Evolutionary conservation across 768 basidiomycete species (phyloP), one percentile per base, ranked within the genome.

Genomic region (Russula dissimulans): DNA sequence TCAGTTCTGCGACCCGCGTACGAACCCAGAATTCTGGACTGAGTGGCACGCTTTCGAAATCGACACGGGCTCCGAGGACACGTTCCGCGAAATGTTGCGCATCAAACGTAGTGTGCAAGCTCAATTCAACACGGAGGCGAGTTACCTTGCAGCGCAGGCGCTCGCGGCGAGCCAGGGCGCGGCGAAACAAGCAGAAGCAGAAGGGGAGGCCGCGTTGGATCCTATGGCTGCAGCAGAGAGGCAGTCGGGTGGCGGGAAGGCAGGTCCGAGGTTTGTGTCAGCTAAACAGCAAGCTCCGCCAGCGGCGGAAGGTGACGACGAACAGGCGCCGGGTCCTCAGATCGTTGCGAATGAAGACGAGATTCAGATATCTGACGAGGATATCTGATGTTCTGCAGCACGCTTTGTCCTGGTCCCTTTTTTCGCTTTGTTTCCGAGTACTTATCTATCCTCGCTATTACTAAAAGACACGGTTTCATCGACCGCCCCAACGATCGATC

Each of bases 1-100:
- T 18, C 97, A 99, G 69, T 98, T 99, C 81, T 99, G 95, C 72
- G 95, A 98, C 70, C 95, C 95, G 12, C 83, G 95, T 17, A 82
- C 89, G 63, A 84, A 89, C 70, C 87, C 93, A 39, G 84, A 86
- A 61, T 98, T 98, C 79, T 98, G 97, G 97, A 73, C 79, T 34
- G 92, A 97, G 70, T 98, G 97, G 97, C 94, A 98, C 71, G 79
- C 78, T 53, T 99, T 98, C 76, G 97, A 99, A 74, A 92, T 98
- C 68, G 97, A 98, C 71, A 97, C 94, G 3, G 97, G 97, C 1
- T 95, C 92, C 2, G 97, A 99, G 72, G 97, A 99, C 71, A 99
- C 97, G 0, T 99, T 99, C 85, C 79, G 86, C 64, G 90, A 91
- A 75, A 92, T 91, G 89, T 71, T 93, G 60, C 85, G 95, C 41